Percentiles rank a stretch among this genome's conserved stretches.
Conservation (phyloP, 192 early-diverging fungal species). For the Chytriomyces hyalinus region DNA sequence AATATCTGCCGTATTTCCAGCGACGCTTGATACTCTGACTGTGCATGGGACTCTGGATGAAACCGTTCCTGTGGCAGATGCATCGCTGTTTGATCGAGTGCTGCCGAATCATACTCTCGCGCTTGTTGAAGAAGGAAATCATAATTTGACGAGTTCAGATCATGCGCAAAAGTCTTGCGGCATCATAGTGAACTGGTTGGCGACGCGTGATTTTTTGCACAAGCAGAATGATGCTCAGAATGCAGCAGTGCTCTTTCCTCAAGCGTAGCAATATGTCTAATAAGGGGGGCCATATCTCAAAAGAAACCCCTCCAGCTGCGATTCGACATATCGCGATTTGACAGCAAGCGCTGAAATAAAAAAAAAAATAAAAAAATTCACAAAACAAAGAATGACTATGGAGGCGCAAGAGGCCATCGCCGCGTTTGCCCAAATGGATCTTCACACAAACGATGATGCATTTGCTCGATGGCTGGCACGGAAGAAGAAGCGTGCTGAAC, state of each 20-base stretch:
- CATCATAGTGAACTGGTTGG: neutral
- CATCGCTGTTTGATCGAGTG: neutral
- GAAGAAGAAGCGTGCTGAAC: constrained; percentile 13
- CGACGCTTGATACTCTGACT: constrained; percentile 8
- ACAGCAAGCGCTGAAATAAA: too few species aligned
- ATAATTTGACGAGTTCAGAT: constrained; percentile 13
- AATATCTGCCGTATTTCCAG: neutral
- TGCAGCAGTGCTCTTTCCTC: too few species aligned
- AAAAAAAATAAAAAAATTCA: too few species aligned
- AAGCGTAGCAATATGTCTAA: too few species aligned
- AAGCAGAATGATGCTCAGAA: too few species aligned
- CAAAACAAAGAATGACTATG: too few species aligned
- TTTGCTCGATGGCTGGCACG: constrained; percentile 11
- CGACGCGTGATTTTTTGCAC: too few species aligned
- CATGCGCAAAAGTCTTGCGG: neutral
- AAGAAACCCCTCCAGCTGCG: too few species aligned
- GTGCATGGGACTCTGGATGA: constrained; percentile 26
- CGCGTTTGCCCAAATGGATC: constrained; percentile 27
- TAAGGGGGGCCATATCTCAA: too few species aligned
- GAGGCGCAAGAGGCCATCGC: neutral
- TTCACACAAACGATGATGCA: constrained; percentile 26
- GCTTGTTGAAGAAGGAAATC: constrained; percentile 17
- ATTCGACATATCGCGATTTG: too few species aligned
- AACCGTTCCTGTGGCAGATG: constrained; percentile 22
- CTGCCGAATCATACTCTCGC: constrained; percentile 10